Conservation (phyloP, 345 rosid genomes). For the Rubroshorea leprosula region DNA sequence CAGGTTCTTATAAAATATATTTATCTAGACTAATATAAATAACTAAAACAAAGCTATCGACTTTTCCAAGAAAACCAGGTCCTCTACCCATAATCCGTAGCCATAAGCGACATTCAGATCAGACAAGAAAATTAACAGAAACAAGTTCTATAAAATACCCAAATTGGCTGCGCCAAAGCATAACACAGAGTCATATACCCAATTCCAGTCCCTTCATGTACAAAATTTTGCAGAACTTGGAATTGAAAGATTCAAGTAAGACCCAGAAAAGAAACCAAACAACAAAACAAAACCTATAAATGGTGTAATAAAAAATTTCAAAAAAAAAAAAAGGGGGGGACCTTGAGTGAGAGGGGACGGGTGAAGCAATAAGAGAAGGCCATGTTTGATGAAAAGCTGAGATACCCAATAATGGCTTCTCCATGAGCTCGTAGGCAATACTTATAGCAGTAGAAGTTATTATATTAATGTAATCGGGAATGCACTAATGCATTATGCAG, state of each 20-base stretch:
- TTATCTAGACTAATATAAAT: neutral
- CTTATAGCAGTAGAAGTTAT: neutral
- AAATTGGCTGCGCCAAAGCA: neutral
- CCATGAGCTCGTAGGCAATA: slow-evolving; percentile 29
- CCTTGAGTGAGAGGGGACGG: slow-evolving; percentile 43
- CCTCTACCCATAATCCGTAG: neutral
- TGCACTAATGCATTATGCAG: too few relatives aligned
- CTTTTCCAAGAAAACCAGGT: neutral
- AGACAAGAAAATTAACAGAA: slow-evolving; percentile 5
- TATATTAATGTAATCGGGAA: neutral
- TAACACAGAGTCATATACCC: neutral
- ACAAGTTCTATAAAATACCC: neutral
- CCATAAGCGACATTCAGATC: slow-evolving; percentile 1
- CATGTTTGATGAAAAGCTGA: slow-evolving; percentile 39
- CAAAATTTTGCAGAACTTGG: slow-evolving; percentile 1
- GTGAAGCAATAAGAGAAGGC: slow-evolving; percentile 43
- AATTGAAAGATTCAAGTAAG: slow-evolving; percentile 1
- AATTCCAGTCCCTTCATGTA: neutral
- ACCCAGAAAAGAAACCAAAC: slow-evolving; percentile 8
- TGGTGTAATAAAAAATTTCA: neutral
- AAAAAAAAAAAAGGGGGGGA: slow-evolving; percentile 20
- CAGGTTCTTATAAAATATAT: neutral
- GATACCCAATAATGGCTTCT: slow-evolving; percentile 19
- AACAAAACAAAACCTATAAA: neutral
- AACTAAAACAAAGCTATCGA: neutral